A percentile compares a stretch with the other conserved stretches of the same genome.
These are phyloP conservation scores for Acanthamoeba healyi DNA, from an alignment of 208 protist genomes.

Conservation along the genomic window DNA sequence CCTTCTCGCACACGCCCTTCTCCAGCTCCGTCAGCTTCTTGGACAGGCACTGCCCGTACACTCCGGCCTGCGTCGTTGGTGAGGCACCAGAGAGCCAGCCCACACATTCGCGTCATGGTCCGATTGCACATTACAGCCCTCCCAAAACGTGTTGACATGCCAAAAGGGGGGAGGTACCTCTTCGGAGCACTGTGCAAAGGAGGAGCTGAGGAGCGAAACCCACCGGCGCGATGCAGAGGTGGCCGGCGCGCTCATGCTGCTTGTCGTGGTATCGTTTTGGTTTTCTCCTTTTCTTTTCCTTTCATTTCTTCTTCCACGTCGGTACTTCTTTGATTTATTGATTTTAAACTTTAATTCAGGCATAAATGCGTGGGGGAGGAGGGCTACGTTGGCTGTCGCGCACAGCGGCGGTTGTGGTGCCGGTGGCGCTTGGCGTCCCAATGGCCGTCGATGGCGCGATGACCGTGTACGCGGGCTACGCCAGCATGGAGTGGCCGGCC, in stretches of 20 bases:
- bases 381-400: background rate
- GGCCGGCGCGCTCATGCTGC: background rate
- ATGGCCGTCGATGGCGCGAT: background rate
- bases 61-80: background rate
- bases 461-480: background rate
- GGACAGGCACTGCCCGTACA: slow-evolving; percentile 3
- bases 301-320: background rate
- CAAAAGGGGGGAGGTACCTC: background rate
- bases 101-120: background rate
- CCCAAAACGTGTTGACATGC: background rate
- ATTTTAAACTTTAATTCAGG: background rate
- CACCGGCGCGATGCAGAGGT: background rate
- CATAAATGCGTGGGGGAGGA: background rate
- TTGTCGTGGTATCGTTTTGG: background rate
- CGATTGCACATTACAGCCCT: background rate
- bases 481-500: slow-evolving; percentile 4
- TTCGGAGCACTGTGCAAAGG: background rate
- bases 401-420: background rate
- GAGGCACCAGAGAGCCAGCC: too few species aligned
- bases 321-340: background rate
- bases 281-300: background rate
- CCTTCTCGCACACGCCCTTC: slow-evolving; percentile 32
- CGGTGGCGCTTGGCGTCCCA: background rate
- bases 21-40: background rate
- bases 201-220: slow-evolving; percentile 11